Conservation (phyloP, 805 yeast genomes). For the Saccharomycopsis oosterbeekiorum region DNA sequence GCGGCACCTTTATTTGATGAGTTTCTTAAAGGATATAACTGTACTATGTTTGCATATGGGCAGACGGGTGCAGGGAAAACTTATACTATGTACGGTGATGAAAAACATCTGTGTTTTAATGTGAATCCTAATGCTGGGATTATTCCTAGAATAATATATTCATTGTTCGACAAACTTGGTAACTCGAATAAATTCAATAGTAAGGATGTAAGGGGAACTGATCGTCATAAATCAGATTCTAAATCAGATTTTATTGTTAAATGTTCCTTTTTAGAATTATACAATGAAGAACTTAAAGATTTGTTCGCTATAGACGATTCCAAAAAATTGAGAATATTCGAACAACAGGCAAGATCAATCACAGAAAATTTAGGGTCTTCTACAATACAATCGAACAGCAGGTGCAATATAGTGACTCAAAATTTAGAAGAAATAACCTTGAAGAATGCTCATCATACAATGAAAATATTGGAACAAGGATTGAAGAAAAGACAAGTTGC, state of each 20-base stretch:
- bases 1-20: conserved; percentile 60
- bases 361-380: conserved; percentile 24
- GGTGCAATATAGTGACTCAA: conserved; percentile 33
- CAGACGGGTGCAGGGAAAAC: conserved; percentile 92
- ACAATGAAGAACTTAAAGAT: conserved; percentile 79
- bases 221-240: conserved; percentile 14
- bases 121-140: conserved; percentile 45
- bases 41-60: conserved; percentile 80
- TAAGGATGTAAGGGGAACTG: no score
- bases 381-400: conserved; percentile 22
- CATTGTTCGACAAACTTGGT: conserved; percentile 40
- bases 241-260: conserved; percentile 53
- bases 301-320: conserved; percentile 37
- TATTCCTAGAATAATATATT: conserved; percentile 48
- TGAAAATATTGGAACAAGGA: conserved; percentile 46
- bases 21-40: conserved; percentile 65
- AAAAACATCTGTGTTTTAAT: conserved; percentile 21
- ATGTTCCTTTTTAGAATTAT: conserved; percentile 74
- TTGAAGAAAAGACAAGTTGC: conserved; percentile 54
- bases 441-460: conserved; percentile 45
- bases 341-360: conserved; percentile 20
- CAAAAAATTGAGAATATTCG: conserved; percentile 46
- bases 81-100: conserved; percentile 66
- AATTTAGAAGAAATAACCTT: conserved; percentile 56
- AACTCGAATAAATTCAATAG: conserved; percentile 5